Base-by-base conservation (phyloP, 345 rosid genomes). In the Populus deltoides region DNA sequence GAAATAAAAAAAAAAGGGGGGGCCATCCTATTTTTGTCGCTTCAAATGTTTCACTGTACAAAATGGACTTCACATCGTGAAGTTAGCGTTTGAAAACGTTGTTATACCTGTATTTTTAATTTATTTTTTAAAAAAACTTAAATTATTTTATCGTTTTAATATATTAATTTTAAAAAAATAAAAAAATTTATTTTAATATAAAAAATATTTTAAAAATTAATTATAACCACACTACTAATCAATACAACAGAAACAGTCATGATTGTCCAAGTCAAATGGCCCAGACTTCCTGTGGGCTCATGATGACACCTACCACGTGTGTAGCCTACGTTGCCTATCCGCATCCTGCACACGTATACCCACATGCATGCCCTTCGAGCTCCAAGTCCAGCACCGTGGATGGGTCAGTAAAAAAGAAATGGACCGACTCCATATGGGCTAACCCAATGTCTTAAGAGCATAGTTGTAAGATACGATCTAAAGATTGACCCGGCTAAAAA, bases 381-480 rank as follows among this genome's bases (percentile, higher is more conserved):
- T 11, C 20, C 51, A 35, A 38, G 17, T 49, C 73, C 77, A 61
- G n/a, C 79, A 68, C 17, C 18, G 39, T 49, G 67, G 66, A 76
- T 82, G 77, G 80, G 82, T 66, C 77, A 7, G 20, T 7, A n/a
- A n/a, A 22, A 5, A 53, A 53, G n/a, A 53, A 45, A 72, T 45
- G 71, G 72, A 38, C 78, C 75, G 68, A 79, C 70, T 16, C 10
- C 38, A 24, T 11, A 38, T 12, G 62, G 39, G 7, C 61, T 47
- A 18, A 47, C 33, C 31, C 63, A 2, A 11, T 31, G 33, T 47
- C 22, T 29, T 29, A 1, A 29, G 31, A 29, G 31, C 2, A 29
- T 29, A 1, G 31, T 29, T 29, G 31, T 29, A 1, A 29, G 31
- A 29, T 29, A 2, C 31, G 31, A 29, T 2, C 31, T 29, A 2